Conservation (phyloP, 345 rosid species). For the Dovyalis caffra region DNA sequence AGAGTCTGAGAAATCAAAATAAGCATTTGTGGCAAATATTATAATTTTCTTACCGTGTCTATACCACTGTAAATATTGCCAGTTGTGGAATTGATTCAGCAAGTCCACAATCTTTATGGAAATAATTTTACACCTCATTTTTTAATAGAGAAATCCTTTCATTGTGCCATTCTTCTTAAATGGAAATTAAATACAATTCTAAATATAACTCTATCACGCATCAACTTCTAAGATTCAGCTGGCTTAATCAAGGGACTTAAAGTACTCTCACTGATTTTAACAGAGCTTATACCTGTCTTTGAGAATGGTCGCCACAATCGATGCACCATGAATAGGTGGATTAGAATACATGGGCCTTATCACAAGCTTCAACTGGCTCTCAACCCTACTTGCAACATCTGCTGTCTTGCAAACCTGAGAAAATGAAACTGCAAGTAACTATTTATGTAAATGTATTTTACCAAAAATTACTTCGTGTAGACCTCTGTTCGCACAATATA, state of each 20-base stretch:
- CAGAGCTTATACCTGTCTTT: conserved; percentile 17
- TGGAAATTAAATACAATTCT: conserved; percentile 1
- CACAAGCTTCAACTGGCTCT: conserved; percentile 58
- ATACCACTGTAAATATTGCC: not conserved
- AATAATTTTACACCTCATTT: not conserved
- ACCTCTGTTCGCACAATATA: not conserved
- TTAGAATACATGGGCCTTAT: conserved; percentile 58
- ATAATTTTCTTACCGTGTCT: not conserved
- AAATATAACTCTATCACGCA: not conserved
- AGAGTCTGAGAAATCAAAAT: not conserved
- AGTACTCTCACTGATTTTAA: not conserved
- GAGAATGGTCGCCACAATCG: conserved; percentile 43
- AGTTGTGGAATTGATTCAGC: not conserved
- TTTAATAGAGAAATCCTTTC: not conserved
- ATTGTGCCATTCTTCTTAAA: not conserved
- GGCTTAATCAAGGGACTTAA: not conserved
- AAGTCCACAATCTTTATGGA: not conserved
- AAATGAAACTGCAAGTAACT: not conserved
- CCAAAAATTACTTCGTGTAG: too few relatives aligned
- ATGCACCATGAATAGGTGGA: conserved; percentile 62
- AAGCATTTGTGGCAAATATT: too few relatives aligned
- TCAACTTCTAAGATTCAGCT: not conserved
- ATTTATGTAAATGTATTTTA: too few relatives aligned
- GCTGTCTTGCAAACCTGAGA: conserved; percentile 47
- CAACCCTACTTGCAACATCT: conserved; percentile 43